phyloP scores from a whole-genome alignment of 345 rosid species.

The Capsella bursapastoris region DNA sequence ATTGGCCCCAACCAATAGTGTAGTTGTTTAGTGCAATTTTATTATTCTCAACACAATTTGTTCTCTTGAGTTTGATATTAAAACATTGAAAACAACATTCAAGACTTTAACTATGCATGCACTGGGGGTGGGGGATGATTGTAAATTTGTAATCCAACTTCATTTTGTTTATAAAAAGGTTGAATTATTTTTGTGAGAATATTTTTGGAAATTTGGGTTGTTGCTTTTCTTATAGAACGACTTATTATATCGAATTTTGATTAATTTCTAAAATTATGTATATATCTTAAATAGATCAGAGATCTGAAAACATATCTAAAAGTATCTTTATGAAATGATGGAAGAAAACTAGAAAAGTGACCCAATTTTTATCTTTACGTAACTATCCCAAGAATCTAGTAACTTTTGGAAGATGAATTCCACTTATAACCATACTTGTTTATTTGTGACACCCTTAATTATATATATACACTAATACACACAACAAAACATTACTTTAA shows the following conservation, averaged over 20 bases:
- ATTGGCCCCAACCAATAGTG: slow-evolving; percentile 4
- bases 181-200: background rate
- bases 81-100: background rate
- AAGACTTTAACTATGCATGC: background rate
- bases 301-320: slow-evolving; percentile 38
- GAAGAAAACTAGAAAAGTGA: slow-evolving; percentile 44
- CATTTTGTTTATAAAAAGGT: background rate
- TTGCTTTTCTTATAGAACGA: slow-evolving; percentile 27
- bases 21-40: slow-evolving; percentile 5
- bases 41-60: background rate
- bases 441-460: slow-evolving; percentile 21
- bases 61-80: background rate
- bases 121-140: slow-evolving; percentile 4
- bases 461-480: background rate
- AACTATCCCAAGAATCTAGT: slow-evolving; percentile 41
- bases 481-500: background rate
- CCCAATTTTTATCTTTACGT: slow-evolving; percentile 37
- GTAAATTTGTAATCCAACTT: slow-evolving; percentile 1
- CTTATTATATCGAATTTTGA: slow-evolving; percentile 11
- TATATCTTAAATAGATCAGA: slow-evolving; percentile 15
- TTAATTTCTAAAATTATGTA: background rate
- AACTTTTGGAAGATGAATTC: slow-evolving; percentile 44
- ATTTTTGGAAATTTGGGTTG: slow-evolving; percentile 21
- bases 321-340: slow-evolving; percentile 45
- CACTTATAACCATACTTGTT: slow-evolving; percentile 35